phyloP scores from a whole-genome alignment of 805 yeast species.

The Starmerella bombicola region DNA sequence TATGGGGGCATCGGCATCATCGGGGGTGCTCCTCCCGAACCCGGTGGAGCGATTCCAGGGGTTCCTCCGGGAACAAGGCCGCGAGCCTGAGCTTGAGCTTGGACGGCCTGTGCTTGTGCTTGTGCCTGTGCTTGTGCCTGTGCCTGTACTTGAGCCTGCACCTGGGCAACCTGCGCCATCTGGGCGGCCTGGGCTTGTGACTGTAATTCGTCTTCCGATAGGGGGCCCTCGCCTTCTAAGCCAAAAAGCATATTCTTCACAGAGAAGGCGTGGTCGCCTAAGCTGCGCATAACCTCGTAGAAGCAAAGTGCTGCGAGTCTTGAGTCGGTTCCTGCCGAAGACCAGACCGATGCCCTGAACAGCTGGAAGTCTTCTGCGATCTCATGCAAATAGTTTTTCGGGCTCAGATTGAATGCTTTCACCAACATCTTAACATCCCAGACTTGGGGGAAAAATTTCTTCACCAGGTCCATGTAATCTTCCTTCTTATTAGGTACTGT shows the following conservation, averaged over 20 bases:
- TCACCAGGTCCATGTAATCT: constrained; percentile 61
- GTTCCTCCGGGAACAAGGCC: background rate
- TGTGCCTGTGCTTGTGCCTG: constrained; percentile 23
- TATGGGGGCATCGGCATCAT: constrained; percentile 10
- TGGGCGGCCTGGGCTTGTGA: constrained; percentile 10
- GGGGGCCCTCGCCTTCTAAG: constrained; percentile 25
- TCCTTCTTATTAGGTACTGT: constrained; percentile 68
- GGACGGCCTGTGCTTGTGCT: constrained; percentile 18
- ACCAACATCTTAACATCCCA: constrained; percentile 59
- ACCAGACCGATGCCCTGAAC: constrained; percentile 28
- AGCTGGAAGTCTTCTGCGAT: constrained; percentile 35
- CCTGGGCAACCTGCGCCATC: constrained; percentile 18
- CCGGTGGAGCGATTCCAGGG: background rate
- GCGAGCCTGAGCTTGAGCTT: background rate
- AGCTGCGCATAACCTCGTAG: constrained; percentile 31
- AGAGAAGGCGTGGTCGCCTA: constrained; percentile 27
- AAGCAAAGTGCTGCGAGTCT: constrained; percentile 34
- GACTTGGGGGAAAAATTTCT: constrained; percentile 63
- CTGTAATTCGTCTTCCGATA: constrained; percentile 16
- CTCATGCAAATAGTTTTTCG: constrained; percentile 29
- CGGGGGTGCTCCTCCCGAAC: background rate
- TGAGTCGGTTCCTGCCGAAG: constrained; percentile 37
- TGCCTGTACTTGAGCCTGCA: constrained; percentile 19
- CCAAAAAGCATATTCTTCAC: constrained; percentile 31
- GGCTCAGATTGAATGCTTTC: constrained; percentile 29